phyloP scores from a whole-genome alignment of 2,329 filamentous ascomycete genomes.

The Chalaropsis ovoidea region DNA sequence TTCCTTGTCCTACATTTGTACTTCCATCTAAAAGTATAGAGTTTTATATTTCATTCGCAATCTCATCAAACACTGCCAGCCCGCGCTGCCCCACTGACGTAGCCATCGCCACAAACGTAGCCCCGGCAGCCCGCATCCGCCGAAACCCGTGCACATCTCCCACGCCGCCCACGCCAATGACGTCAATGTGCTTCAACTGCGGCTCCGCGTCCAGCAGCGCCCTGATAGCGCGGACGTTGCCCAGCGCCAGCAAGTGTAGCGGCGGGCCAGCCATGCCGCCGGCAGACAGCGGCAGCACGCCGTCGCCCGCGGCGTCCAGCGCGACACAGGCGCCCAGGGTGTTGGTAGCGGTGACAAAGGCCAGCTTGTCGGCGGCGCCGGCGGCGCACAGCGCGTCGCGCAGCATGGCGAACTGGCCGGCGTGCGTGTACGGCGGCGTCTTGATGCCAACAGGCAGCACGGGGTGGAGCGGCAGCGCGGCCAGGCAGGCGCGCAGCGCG shows the following conservation, averaged over 20 bases:
- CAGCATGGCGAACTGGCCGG: slow-evolving; percentile 52
- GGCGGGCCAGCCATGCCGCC: slow-evolving; percentile 64
- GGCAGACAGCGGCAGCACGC: slow-evolving; percentile 41
- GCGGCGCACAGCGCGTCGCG: slow-evolving; percentile 39
- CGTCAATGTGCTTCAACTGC: slow-evolving; percentile 43
- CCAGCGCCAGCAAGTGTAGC: slow-evolving; percentile 62
- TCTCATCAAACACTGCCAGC: slow-evolving; percentile 50
- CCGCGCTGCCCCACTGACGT: slow-evolving; percentile 59
- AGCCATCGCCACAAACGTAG: slow-evolving; percentile 55
- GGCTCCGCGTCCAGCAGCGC: slow-evolving; percentile 44
- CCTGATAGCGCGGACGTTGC: slow-evolving; percentile 62
- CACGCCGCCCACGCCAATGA: slow-evolving; percentile 67
- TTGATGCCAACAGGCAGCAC: slow-evolving; percentile 52
- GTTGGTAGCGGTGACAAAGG: slow-evolving; percentile 66
- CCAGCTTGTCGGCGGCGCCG: slow-evolving; percentile 34
- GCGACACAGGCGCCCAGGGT: slow-evolving; percentile 59
- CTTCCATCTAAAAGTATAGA: not conserved
- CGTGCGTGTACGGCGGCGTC: slow-evolving; percentile 65
- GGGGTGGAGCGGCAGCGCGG: slow-evolving; percentile 35
- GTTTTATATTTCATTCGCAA: slow-evolving; percentile 32
- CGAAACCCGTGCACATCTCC: slow-evolving; percentile 50
- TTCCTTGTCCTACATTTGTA: not conserved
- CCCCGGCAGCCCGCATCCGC: slow-evolving; percentile 58
- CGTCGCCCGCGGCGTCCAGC: slow-evolving; percentile 32
- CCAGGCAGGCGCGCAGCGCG: slow-evolving; percentile 47